Base-by-base conservation (phyloP, 116 monocot species). In the Phalaenopsis hybrid region DNA sequence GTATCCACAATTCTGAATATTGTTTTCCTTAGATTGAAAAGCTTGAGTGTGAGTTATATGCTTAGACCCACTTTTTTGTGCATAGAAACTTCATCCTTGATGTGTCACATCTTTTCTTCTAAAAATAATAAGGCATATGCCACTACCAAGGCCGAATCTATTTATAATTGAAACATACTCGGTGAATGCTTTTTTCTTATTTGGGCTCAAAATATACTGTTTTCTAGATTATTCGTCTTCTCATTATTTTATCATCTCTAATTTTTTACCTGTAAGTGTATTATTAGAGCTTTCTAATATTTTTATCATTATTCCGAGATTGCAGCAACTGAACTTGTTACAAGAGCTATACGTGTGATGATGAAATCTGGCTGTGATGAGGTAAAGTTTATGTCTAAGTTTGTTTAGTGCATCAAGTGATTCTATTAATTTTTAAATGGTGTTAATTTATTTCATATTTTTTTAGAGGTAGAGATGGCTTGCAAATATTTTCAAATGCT, bases 311-410 rank as follows among this genome's bases (percentile, higher is more conserved):
- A 65, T 80, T 15, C 75, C 80, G 67, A 31, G 87, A 25, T 76
- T 92, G 70, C 99, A 99, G 99, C 95, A 41, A 95, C 99, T 44
- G 99, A 99, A 85, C 91, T 99, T 48, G 99, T 99, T 74, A 91
- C 92, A 31, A 92, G 94, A 88, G 80, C 95, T 48, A 99, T 99
- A 74, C 85, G 59, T 81, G 94, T 95, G 63, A 99, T 99, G 99
- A 95, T 91, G 99, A 95, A 95, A 88, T 99, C 99, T 77, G 95
- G 95, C 15, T 99, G 99, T 79, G 99, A 95, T 44, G 99, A 99
- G 92, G 99, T 95, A 89, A 49, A 5, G 43, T 67, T 49, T 7
- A 2, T 65, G 8, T 83, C 11, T 41, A 57, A 68, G 51, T 12
- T 28, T 77, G 20, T 18, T 18, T 77, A 20, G 2, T 45, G 21